phyloP scores from a whole-genome alignment of 2,329 filamentous ascomycete species.

The Stagonosporopsis vannaccii region DNA sequence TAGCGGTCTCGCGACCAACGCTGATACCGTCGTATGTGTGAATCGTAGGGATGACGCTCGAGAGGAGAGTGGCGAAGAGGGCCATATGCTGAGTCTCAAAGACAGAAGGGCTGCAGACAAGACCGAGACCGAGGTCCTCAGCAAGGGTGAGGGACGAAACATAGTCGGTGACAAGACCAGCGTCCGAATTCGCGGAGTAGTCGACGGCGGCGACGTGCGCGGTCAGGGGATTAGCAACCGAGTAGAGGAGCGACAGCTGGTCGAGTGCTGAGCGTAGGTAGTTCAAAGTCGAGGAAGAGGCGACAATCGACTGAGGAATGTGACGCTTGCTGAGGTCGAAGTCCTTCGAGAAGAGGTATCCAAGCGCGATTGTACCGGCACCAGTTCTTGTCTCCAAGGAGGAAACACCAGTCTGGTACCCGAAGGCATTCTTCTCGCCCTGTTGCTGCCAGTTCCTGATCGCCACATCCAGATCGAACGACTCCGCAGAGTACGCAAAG shows the following conservation, averaged over 20 bases:
- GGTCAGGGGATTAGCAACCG: slow-evolving; percentile 89
- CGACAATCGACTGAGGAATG: slow-evolving; percentile 89
- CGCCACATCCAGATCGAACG: slow-evolving; percentile 87
- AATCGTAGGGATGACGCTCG: slow-evolving; percentile 79
- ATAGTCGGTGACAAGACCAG: slow-evolving; percentile 87
- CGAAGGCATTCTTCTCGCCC: slow-evolving; percentile 79
- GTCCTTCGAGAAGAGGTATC: slow-evolving; percentile 97
- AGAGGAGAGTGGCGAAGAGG: slow-evolving; percentile 82
- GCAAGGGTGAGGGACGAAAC: slow-evolving; percentile 78
- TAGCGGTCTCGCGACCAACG: slow-evolving; percentile 80
- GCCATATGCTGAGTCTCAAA: slow-evolving; percentile 97
- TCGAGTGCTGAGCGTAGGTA: slow-evolving; percentile 85
- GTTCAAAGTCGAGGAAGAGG: slow-evolving; percentile 81
- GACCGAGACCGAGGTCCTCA: slow-evolving; percentile 87
- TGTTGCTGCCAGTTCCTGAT: slow-evolving; percentile 77
- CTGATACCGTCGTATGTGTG: slow-evolving; percentile 89
- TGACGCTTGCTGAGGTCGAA: slow-evolving; percentile 91
- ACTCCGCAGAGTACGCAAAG: slow-evolving; percentile 94
- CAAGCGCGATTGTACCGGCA: slow-evolving; percentile 88
- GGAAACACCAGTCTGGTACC: slow-evolving; percentile 78
- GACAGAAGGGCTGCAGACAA: slow-evolving; percentile 84
- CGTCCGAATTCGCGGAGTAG: slow-evolving; percentile 70
- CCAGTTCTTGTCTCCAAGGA: slow-evolving; percentile 86
- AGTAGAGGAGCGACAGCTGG: slow-evolving; percentile 89
- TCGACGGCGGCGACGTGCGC: slow-evolving; percentile 92